Base-by-base conservation (phyloP, 1,284 basidiomycete species). In the Ustilago trichophora region DNA sequence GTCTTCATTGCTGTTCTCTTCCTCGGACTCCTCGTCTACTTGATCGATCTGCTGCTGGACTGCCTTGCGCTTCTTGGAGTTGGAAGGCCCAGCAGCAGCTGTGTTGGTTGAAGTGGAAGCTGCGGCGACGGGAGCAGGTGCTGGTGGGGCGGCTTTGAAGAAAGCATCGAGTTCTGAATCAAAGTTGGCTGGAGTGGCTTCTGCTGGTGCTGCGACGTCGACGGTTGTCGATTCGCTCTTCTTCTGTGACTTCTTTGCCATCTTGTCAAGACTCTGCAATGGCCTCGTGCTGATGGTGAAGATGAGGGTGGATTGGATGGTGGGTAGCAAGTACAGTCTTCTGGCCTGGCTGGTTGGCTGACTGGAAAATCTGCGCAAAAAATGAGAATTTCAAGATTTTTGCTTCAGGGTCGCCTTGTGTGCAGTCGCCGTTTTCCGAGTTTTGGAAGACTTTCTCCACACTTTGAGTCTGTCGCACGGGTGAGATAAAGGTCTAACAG, bases 121-220 rank as follows among this genome's bases (percentile, higher is more conserved):
- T 11, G 43, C 16, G 21, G 27, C 16, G 43, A 29, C 21, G 9
- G 52, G 40, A 18, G 41, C 36, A 7, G 59, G 45, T 18, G 51
- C 44, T 27, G 55, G 52, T 25, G 66, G 53, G 26, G 49, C 55
- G 15, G 44, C 55, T 25, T 62, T 63, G 67, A 79, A 79, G 51
- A 79, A 64, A 16, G 77, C 77, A 32, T 77, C 77, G 27, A 79
- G 67, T 47, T 77, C 77, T 1, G 60, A 22, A 42, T 79, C 77
- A 38, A 78, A 77, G 46, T 40, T 43, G 31, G 37, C 33, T n/a
- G 49, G 40, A 3, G 43, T 19, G 5, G 52, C 32, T 9, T 33
- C 29, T 2, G 34, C 25, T 38, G 22, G 24, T 19, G 50, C 25
- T 9, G 47, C 24, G 12, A 41, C 16, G n/a, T 33, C 5, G n/a